phyloP scores from a whole-genome alignment of 2,329 filamentous ascomycete genomes.

The Pseudogymnoascus pannorum region DNA sequence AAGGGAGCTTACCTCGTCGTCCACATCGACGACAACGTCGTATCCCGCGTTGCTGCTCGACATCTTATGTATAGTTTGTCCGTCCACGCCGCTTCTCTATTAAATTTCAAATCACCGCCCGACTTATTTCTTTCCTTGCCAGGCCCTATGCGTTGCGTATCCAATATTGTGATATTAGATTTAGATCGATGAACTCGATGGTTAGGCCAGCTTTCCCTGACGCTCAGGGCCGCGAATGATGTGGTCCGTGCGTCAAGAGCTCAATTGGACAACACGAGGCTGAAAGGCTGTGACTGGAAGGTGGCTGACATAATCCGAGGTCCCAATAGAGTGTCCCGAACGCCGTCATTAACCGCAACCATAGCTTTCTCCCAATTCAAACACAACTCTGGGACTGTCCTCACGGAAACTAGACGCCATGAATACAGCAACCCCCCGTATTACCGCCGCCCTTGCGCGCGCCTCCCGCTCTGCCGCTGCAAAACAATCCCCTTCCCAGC shows the following conservation, averaged over 20 bases:
- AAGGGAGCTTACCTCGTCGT: conserved; percentile 69
- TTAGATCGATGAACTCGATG: neutral
- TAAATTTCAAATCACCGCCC: neutral
- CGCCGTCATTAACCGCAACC: conserved; percentile 1
- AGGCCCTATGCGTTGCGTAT: neutral
- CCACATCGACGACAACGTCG: conserved; percentile 95
- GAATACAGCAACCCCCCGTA: neutral
- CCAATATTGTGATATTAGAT: neutral
- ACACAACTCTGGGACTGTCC: neutral
- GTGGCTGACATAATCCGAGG: conserved; percentile 3
- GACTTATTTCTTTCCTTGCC: neutral
- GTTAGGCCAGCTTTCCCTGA: conserved; percentile 2
- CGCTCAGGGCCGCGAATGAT: neutral
- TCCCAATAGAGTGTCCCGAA: too few species aligned
- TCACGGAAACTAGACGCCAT: neutral
- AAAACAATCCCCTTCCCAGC: neutral
- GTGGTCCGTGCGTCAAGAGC: neutral
- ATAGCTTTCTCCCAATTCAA: neutral
- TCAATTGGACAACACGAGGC: neutral
- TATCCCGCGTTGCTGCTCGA: conserved; percentile 56
- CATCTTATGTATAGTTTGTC: neutral
- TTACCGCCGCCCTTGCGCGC: neutral
- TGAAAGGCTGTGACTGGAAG: conserved; percentile 1
- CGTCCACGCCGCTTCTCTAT: neutral
- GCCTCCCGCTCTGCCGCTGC: neutral